Conservation (phyloP, 2,329 filamentous ascomycete genomes). For the Diplodia intermedia region DNA sequence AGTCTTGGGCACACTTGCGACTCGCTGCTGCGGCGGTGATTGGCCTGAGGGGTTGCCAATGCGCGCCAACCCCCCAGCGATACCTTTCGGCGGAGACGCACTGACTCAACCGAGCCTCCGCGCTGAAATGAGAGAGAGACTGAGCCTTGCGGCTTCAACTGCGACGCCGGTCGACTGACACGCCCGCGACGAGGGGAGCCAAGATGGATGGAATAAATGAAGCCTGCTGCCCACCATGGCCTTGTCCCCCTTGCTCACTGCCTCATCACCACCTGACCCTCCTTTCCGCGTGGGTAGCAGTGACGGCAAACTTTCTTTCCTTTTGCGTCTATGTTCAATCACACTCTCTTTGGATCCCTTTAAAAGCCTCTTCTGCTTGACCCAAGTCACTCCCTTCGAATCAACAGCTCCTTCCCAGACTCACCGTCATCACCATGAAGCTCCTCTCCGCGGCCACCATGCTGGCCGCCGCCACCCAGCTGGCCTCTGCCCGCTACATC, state of each 20-base stretch:
- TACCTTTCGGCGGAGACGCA: constrained; percentile 13
- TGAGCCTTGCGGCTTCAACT: not conserved
- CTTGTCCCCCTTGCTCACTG: not conserved
- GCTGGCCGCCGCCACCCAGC: constrained; percentile 6
- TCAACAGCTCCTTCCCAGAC: not conserved
- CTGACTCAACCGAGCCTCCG: constrained; percentile 21
- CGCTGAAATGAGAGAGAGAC: constrained; percentile 5
- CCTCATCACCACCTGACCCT: constrained; percentile 2
- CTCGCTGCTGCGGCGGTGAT: not conserved
- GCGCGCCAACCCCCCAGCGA: constrained; percentile 13
- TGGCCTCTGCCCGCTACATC: constrained; percentile 26
- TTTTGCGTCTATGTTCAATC: not conserved
- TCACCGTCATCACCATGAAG: constrained; percentile 5
- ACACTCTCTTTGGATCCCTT: not conserved
- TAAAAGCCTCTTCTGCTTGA: not conserved
- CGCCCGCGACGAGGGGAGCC: not conserved
- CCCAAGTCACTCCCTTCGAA: not conserved
- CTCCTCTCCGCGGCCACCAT: constrained; percentile 14
- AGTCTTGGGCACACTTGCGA: constrained; percentile 3
- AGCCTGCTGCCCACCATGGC: constrained; percentile 12
- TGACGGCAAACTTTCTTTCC: constrained; percentile 5
- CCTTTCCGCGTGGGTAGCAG: not conserved
- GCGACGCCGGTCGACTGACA: not conserved
- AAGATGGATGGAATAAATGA: not conserved
- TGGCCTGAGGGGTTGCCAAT: not conserved